Evolutionary conservation across 306 rosid genomes (phyloP), one percentile per base, ranked within the genome.

Genomic region (Pyrus bretschneideri): DNA sequence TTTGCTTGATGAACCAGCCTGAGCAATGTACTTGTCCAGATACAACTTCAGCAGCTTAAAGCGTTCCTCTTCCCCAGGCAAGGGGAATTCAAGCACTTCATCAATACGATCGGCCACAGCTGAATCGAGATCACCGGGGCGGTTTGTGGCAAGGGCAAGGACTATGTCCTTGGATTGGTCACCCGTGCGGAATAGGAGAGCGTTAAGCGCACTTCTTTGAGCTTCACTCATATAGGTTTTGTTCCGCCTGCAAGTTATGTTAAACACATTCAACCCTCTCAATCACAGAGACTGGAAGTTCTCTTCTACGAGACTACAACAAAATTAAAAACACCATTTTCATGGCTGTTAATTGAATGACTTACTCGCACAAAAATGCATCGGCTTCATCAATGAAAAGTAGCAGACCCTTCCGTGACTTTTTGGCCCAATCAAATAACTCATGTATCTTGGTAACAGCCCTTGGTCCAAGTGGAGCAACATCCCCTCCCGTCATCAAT

Each of bases 351-450:
- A 29, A 42, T 17, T 17, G 35, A 42, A 74, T 29, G 55, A 69
- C 99, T 89, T 87, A 92, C 99, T 95, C 99, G 96, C 98, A 95
- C 78, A 95, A 89, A 86, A 95, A 95, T 71, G 99, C 99, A 80
- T 95, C 99, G 15, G 99, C 99, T 89, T 95, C 99, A 11, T 95
- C 99, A 71, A 95, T 92, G 85, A 95, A 95, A 80, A 95, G 98
- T 87, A 95, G 85, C 79, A 95, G 85, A 79, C 99, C 99, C 85
- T 67, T 89, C 38, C 82, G 86, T 11, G 98, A 95, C 71, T 95
- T 95, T 86, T 91, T 92, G 66, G 93, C 76, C 98, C 99, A 95
- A 81, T 95, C 99, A 81, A 95, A 95, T 86, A 95, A 79, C 82
- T 92, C 93, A 82, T 95, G 99, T 76, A 95, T 95, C 87, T 95